Evolutionary conservation across 1,284 basidiomycete species (phyloP).

Genomic region (Thelephora terrestris): DNA sequence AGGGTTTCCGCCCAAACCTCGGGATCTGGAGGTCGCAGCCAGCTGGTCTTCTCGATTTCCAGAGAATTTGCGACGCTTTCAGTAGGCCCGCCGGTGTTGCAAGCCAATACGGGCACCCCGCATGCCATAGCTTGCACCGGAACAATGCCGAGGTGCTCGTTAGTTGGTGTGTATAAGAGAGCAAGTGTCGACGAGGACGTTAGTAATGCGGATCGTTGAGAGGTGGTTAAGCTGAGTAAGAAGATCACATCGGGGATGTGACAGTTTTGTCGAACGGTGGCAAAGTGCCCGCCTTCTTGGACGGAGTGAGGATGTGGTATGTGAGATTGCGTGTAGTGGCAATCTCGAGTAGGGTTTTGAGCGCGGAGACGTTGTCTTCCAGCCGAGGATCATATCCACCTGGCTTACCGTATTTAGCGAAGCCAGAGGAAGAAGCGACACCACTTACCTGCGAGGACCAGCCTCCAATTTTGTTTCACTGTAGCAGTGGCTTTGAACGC

Average conservation of each 20-base stretch:
- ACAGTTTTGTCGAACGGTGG: conserved; percentile 27
- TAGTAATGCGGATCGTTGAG: conserved; percentile 72
- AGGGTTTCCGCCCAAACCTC: conserved; percentile 65
- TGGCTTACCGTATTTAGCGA: conserved; percentile 9
- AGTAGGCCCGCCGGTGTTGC: conserved; percentile 83
- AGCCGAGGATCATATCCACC: conserved; percentile 73
- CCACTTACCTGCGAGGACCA: conserved; percentile 68
- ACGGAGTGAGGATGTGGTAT: conserved; percentile 42
- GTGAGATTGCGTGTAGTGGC: conserved; percentile 40
- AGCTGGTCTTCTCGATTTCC: conserved; percentile 38
- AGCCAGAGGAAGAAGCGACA: not conserved
- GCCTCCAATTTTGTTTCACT: conserved; percentile 30
- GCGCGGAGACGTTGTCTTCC: conserved; percentile 60
- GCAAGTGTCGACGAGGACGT: conserved; percentile 53
- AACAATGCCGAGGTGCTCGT: conserved; percentile 97
- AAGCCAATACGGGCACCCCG: conserved; percentile 84
- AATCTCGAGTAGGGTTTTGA: conserved; percentile 45
- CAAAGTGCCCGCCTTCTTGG: conserved; percentile 24
- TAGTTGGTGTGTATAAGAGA: conserved; percentile 87
- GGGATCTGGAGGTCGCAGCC: conserved; percentile 59
- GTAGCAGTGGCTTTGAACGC: conserved; percentile 8
- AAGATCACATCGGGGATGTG: conserved; percentile 61
- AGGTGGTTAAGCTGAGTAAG: conserved; percentile 77
- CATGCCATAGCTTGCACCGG: conserved; percentile 94
- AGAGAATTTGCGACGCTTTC: conserved; percentile 72